Percentiles rank a stretch among this genome's conserved stretches.
phyloP scores from a whole-genome alignment of 2,329 filamentous ascomycete genomes.

The Sclerotinia spermophila region DNA sequence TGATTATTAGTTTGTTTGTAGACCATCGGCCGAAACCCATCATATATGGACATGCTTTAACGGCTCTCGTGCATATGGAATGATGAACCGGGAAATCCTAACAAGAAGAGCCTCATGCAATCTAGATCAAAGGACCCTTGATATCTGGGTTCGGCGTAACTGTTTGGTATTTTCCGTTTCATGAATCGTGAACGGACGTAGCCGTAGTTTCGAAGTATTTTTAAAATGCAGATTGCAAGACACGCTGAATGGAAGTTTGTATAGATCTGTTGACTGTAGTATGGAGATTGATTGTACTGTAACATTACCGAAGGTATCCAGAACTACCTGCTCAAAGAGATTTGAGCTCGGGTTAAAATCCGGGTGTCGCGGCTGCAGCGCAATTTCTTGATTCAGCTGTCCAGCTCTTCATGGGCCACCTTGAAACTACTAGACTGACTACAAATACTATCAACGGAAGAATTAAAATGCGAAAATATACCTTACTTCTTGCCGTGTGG shows the following conservation, averaged over 20 bases:
- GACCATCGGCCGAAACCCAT: neutral
- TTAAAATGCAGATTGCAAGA: neutral
- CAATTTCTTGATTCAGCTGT: neutral
- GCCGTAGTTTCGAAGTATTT: neutral
- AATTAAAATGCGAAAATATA: conserved; percentile 1
- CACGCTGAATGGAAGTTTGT: neutral
- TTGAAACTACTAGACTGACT: neutral
- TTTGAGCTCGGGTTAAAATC: neutral
- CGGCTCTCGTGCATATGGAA: conserved; percentile 10
- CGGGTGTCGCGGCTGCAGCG: conserved; percentile 7
- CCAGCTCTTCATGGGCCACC: neutral
- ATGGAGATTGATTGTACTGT: neutral
- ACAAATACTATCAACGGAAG: neutral
- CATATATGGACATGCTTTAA: conserved; percentile 5
- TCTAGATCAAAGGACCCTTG: conserved; percentile 18
- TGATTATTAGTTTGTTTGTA: neutral
- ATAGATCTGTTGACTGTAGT: neutral
- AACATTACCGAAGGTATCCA: neutral
- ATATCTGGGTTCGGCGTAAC: conserved; percentile 4
- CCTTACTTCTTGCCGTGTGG: neutral
- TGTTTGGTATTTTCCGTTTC: neutral
- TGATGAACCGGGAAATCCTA: conserved; percentile 1
- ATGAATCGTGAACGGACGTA: neutral
- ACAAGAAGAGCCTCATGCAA: conserved; percentile 16
- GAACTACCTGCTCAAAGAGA: neutral